A percentile compares a stretch with the other conserved stretches of the same genome.
These are phyloP conservation scores for Pachysolen tannophilus DNA, from an alignment of 805 yeast genomes.

Conservation along the genomic window DNA sequence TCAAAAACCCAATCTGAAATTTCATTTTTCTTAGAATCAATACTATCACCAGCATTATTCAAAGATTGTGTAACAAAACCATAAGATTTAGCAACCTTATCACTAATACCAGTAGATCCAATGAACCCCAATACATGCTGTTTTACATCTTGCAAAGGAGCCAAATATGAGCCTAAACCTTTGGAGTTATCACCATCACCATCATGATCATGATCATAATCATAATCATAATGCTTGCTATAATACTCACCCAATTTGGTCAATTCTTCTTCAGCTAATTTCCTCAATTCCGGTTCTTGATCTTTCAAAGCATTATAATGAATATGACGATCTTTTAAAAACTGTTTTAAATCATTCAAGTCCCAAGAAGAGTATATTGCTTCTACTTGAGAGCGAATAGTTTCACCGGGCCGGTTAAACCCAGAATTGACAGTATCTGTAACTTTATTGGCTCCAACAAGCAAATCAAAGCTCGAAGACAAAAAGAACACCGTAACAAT, in stretches of 20 bases:
- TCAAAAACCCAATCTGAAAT: slow-evolving; percentile 38
- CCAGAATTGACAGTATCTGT: no score
- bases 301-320: slow-evolving; percentile 16
- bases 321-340: slow-evolving; percentile 21
- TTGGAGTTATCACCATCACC: slow-evolving; percentile 8
- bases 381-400: no score
- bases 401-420: no score
- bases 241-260: slow-evolving; percentile 13
- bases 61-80: slow-evolving; percentile 4
- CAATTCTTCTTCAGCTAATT: slow-evolving; percentile 21
- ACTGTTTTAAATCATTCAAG: slow-evolving; percentile 21
- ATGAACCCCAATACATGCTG: slow-evolving; percentile 14
- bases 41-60: no score
- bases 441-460: no score
- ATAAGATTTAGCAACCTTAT: slow-evolving; percentile 1
- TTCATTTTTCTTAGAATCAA: background rate
- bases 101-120: slow-evolving; percentile 6
- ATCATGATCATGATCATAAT: slow-evolving; percentile 4
- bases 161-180: no score
- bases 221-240: slow-evolving; percentile 2
- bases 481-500: no score
- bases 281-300: slow-evolving; percentile 18
- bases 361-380: no score
- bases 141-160: slow-evolving; percentile 14
- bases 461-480: no score